Conservation (phyloP, 2,329 filamentous ascomycete genomes). For the Neopestalotiopsis rosae region DNA sequence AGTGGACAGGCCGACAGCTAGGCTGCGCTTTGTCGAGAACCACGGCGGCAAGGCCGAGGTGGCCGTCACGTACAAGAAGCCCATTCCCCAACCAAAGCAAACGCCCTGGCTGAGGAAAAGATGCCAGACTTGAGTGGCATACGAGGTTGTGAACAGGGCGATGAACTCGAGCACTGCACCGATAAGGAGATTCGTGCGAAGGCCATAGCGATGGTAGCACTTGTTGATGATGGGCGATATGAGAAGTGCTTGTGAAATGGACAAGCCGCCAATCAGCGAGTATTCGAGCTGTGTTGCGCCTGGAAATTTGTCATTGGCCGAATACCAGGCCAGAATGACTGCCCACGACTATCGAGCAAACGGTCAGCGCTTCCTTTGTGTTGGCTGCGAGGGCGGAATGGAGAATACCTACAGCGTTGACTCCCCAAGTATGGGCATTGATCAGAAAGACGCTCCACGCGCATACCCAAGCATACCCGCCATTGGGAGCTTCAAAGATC, state of each 20-base stretch:
- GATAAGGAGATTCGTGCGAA: constrained; percentile 49
- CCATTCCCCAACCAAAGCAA: constrained; percentile 66
- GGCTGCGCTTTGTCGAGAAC: constrained; percentile 61
- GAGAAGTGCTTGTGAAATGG: constrained; percentile 49
- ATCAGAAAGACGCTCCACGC: constrained; percentile 41
- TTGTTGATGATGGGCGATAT: constrained; percentile 45
- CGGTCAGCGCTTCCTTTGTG: background rate
- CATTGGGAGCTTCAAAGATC: constrained; percentile 51
- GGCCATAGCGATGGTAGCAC: constrained; percentile 35
- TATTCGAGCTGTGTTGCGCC: constrained; percentile 59
- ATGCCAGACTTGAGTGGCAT: constrained; percentile 61
- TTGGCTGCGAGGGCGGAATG: background rate
- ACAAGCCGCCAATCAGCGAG: constrained; percentile 64
- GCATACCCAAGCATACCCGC: constrained; percentile 61
- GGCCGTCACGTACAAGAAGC: constrained; percentile 61
- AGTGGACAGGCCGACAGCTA: constrained; percentile 65
- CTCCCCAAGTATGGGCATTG: constrained; percentile 46
- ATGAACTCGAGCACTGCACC: constrained; percentile 57
- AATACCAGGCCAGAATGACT: constrained; percentile 63
- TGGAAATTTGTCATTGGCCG: constrained; percentile 54
- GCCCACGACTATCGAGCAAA: constrained; percentile 45
- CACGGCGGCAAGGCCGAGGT: constrained; percentile 65
- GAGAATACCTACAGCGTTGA: constrained; percentile 38
- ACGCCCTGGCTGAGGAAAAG: constrained; percentile 65
- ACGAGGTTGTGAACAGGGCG: constrained; percentile 58